These are phyloP conservation scores for Hypoxylon sp. DNA, from an alignment of 2,329 filamentous ascomycete species.

Conservation along the genomic window DNA sequence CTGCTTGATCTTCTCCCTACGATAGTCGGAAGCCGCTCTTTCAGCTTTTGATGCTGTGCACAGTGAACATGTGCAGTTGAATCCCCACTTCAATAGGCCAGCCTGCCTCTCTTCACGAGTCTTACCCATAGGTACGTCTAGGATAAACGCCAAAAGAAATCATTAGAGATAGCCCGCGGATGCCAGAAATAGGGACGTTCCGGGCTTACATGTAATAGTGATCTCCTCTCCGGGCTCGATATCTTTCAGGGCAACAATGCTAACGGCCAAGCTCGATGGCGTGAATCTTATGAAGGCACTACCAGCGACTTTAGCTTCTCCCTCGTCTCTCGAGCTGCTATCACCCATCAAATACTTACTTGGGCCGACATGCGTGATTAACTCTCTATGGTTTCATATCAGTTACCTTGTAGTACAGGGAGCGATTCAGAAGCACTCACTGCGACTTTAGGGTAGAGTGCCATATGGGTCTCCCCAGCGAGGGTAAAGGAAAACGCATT, in stretches of 20 bases:
- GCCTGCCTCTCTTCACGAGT: slow-evolving; percentile 49
- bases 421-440: slow-evolving; percentile 30
- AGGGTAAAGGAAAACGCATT: slow-evolving; percentile 55
- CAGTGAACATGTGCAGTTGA: slow-evolving; percentile 55
- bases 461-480: slow-evolving; percentile 48
- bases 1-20: slow-evolving; percentile 50
- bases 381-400: slow-evolving; percentile 42
- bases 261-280: slow-evolving; percentile 48
- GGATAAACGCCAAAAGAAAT: neutral
- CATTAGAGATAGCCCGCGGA: slow-evolving; percentile 4
- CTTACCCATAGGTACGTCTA: slow-evolving; percentile 54
- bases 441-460: slow-evolving; percentile 47
- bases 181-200: neutral
- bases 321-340: neutral
- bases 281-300: slow-evolving; percentile 55
- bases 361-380: slow-evolving; percentile 57
- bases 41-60: slow-evolving; percentile 50
- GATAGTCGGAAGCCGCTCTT: slow-evolving; percentile 53
- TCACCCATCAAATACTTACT: slow-evolving; percentile 48
- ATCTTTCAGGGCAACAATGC: slow-evolving; percentile 47
- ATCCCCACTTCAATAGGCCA: slow-evolving; percentile 54
- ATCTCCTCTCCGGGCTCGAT: slow-evolving; percentile 50
- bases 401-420: slow-evolving; percentile 22
- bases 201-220: slow-evolving; percentile 49
- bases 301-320: slow-evolving; percentile 15